phyloP scores from a whole-genome alignment of 2,329 filamentous ascomycete genomes.

The Alternaria triticimaculans region DNA sequence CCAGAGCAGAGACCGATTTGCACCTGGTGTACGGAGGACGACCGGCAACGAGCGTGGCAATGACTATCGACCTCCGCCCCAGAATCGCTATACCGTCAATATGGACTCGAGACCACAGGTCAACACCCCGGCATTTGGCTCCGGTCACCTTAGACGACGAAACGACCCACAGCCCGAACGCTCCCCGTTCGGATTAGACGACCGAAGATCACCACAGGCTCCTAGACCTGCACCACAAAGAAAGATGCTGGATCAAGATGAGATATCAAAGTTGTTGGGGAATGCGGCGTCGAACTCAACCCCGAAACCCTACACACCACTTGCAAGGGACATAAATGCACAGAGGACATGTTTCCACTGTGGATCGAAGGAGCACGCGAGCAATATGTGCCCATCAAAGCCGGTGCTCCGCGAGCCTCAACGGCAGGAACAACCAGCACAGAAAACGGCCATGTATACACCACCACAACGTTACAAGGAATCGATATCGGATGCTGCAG shows the following conservation, averaged over 20 bases:
- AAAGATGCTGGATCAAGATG: constrained; percentile 35
- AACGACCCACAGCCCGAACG: constrained; percentile 25
- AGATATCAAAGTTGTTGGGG: constrained; percentile 36
- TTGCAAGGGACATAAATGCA: constrained; percentile 29
- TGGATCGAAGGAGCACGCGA: constrained; percentile 33
- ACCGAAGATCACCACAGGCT: constrained; percentile 1
- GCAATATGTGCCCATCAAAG: constrained; percentile 31
- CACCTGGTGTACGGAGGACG: constrained; percentile 11
- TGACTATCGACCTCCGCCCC: constrained; percentile 13
- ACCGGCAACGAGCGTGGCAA: constrained; percentile 1
- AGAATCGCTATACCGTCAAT: constrained; percentile 37
- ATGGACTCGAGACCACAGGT: constrained; percentile 39
- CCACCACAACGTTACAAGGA: constrained; percentile 19
- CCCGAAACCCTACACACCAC: constrained; percentile 28
- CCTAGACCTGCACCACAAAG: constrained; percentile 19
- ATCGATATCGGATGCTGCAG: constrained; percentile 35
- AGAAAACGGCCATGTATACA: constrained; percentile 10
- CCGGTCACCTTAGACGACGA: constrained; percentile 34
- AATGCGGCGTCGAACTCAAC: constrained; percentile 10
- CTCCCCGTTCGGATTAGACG: not conserved
- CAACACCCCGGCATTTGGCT: constrained; percentile 34
- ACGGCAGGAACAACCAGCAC: constrained; percentile 10
- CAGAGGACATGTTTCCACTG: constrained; percentile 42
- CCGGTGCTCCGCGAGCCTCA: constrained; percentile 30
- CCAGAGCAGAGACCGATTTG: constrained; percentile 26